Base-by-base conservation (phyloP, 805 yeast genomes). In the Geotrichum ghanense region DNA sequence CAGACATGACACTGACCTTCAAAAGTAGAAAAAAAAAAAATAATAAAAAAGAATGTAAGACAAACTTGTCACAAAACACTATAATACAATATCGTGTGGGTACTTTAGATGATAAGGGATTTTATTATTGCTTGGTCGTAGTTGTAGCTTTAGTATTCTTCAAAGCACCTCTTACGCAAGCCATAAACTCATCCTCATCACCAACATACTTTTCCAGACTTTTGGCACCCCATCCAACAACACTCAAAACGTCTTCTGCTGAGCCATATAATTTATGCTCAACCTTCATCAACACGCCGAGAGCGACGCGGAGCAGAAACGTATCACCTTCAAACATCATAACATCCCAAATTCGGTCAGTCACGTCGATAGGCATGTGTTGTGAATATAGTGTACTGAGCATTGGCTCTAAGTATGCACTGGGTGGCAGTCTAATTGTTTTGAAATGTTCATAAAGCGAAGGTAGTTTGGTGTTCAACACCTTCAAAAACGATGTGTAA, bases 311-410 rank as follows among this genome's bases (percentile, higher is more conserved):
- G 40, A 78, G 61, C 43, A 81, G 56, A 51, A 79, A 68, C 1
- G 72, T 61, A 52, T 76, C 83, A 5, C 81, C 79, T 56, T 80
- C 86, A 57, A 79, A 79, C 9, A 79, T 57, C 57, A 70, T 71
- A 3, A 81, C 65, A 57, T 82, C 89, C 50, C 82, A 54, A 4
- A 81, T 52, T 14, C 77, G 69, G 22, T 70, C 63, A 5, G 74
- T 59, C 1, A 71, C 59, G 26, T 78, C 80, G 42, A 75, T 60
- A 10, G 68, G 57, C 41, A 79, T 55, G 22, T 70, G 66, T 44
- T 67, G 62, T 1, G 78, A 57, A 54, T 79, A 74, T 17, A 78
- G 50, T 9, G 69, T 63, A 19, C 73, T 55, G 2, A 78, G 51
- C 45, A 77, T 53, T 2, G 70, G 65, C 21, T 62, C 67, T 3